Conservation (phyloP, 306 rosid genomes). For the Dalbergia oliveri region DNA sequence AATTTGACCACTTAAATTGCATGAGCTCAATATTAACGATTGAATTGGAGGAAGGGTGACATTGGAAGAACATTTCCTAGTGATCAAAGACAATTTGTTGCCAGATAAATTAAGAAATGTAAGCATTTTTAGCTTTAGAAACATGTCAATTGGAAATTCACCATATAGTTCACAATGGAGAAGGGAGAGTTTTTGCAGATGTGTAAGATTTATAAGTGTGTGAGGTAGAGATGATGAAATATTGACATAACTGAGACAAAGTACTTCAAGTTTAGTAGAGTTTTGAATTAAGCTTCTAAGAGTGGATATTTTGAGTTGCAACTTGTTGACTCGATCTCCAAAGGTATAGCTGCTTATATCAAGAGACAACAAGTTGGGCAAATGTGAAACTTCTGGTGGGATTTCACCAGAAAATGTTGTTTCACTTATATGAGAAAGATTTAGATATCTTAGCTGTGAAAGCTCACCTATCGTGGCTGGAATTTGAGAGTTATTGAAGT, state of each 20-base stretch:
- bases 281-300: constrained; percentile 40
- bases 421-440: neutral
- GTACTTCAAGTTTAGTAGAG: constrained; percentile 26
- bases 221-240: constrained; percentile 40
- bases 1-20: constrained; percentile 18
- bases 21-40: too few relatives aligned
- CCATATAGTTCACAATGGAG: neutral
- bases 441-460: neutral
- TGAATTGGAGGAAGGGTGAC: too few relatives aligned
- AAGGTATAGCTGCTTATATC: neutral
- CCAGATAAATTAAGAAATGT: too few relatives aligned
- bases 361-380: constrained; percentile 31
- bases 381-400: constrained; percentile 35
- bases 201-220: constrained; percentile 36
- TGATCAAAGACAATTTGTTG: too few relatives aligned
- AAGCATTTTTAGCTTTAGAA: neutral
- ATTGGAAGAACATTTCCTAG: too few relatives aligned
- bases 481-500: too few relatives aligned
- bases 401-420: neutral
- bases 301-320: constrained; percentile 9
- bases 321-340: neutral
- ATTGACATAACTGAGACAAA: neutral
- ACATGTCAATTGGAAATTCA: constrained; percentile 37
- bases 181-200: neutral
- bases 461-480: too few relatives aligned